Base-by-base conservation (phyloP, 139 green algal species). In the Chlorella vulgaris region DNA sequence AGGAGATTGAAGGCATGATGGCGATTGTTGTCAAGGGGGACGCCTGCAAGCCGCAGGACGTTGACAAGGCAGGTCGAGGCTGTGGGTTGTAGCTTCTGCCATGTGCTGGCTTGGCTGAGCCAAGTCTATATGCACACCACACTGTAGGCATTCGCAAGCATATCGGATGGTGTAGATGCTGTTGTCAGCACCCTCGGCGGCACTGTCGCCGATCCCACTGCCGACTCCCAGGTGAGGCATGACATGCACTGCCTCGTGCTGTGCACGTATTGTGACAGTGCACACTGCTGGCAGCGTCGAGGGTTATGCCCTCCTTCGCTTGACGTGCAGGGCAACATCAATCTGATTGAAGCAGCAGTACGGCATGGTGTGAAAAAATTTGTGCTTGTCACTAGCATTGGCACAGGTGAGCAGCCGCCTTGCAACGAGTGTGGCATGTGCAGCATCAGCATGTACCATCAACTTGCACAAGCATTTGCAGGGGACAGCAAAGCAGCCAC, bases 361-460 rank as follows among this genome's bases (percentile, higher is more conserved):
- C 87, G 88, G 61, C 95, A 95, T 67, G 95, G 96, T 29, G 94
- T 98, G 7, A 95, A 96, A 83, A 96, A 96, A 84, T 99, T 99
- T 82, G 82, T 99, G 7, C 91, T 99, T n/a, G 91, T 99, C 21
- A 98, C 96, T 19, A 94, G 84, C 81, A 97, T 99, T 26, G 96
- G 97, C 51, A 94, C 92, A 28, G 96, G 95, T 15, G 87, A 95
- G 74, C 13, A 5, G 18, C 39, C 1, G 39, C 35, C 36, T 74
- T 29, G n/a, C n/a, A n/a, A n/a, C n/a, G n/a, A n/a, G n/a, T n/a
- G n/a, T n/a, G n/a, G n/a, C n/a, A n/a, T n/a, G n/a, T n/a, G n/a
- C n/a, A n/a, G n/a, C n/a, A n/a, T 15, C 33, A 36, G 62, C 1
- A 10, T 42, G 62, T 13, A 28, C 40, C 6, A 8, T 3, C 62